Conservation (phyloP, 352 stramenopile species). For the Globisporangium recalcitrans region DNA sequence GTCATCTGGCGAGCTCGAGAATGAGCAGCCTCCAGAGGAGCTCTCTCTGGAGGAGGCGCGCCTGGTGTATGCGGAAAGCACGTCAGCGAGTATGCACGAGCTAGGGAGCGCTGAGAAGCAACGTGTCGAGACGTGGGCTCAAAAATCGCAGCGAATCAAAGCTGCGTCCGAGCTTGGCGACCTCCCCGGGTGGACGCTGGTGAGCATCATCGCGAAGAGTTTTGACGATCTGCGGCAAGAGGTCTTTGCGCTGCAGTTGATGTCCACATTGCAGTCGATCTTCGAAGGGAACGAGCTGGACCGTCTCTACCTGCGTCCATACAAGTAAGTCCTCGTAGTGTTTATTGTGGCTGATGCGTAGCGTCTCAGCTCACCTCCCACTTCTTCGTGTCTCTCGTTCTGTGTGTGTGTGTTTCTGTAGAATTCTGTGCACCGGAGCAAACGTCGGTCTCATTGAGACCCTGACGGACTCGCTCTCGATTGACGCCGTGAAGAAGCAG, state of each 20-base stretch:
- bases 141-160: constrained; percentile 19
- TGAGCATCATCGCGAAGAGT: constrained; percentile 39
- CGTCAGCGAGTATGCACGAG: constrained; percentile 8
- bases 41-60: constrained; percentile 26
- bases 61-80: constrained; percentile 28
- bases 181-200: constrained; percentile 27
- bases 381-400: not conserved
- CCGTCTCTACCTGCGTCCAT: constrained; percentile 29
- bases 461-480: constrained; percentile 87
- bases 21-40: constrained; percentile 17
- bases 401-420: not conserved
- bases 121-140: constrained; percentile 15
- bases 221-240: constrained; percentile 37
- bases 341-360: not conserved
- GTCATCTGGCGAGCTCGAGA: constrained; percentile 6
- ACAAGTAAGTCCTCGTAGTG: constrained; percentile 18
- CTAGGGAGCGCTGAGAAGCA: not conserved
- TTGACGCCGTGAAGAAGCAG: constrained; percentile 89
- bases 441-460: constrained; percentile 91
- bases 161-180: constrained; percentile 17
- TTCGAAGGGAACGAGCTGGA: constrained; percentile 25
- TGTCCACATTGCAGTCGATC: constrained; percentile 25
- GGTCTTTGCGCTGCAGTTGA: constrained; percentile 34
- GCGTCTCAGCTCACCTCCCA: not conserved
- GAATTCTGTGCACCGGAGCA: constrained; percentile 84